Evolutionary conservation across 192 early-diverging fungal genomes (phyloP), one percentile per base, ranked within the genome.

Genomic region (Pilobolus umbonatus): DNA sequence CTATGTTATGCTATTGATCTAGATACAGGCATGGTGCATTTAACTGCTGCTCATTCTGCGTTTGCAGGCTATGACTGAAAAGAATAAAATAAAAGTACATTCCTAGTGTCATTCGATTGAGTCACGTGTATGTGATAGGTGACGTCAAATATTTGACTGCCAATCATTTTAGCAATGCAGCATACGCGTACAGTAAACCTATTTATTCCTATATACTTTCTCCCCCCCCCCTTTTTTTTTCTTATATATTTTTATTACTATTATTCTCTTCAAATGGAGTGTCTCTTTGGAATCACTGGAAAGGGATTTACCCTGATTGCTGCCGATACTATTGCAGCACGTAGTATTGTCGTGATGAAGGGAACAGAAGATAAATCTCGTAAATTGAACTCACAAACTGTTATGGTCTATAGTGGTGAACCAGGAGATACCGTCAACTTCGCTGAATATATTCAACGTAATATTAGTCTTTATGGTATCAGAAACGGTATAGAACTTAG

Each of bases 401-500:
- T 95, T 10, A 80, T 98, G 85, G 62, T 93, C 32, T 94, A 87
- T 60, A 75, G 86, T 29, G 96, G 96, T 55, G 94, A 93, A 74
- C 77, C 89, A 4, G 94, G 94, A 47, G 96, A 98, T 66, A 89
- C 91, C 5, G 86, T 88, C 24, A 86, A 94, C 60, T 98, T 96
- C 80, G 85, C 92, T 29, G 96, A 98, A 76, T 98, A 91, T 73
- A 88, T 98, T 61, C 90, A 95, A 68, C 77, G 87, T 57, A 98
- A 96, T 64, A 81, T 93, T 54, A 84, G 87, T 72, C 80, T 98
- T 15, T 92, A 93, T 68, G 86, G 86, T 49, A 90, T 98, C 60
- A 83, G 85, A 46, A 91, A 96, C 68, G 86, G 88, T 31, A 82
- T 90, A 50, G 88, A 90, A 53, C 73, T 98, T 62, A 78, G 82